These are phyloP conservation scores for Ganoderma meredithae DNA, from an alignment of 1,284 basidiomycete species.

Conservation along the genomic window DNA sequence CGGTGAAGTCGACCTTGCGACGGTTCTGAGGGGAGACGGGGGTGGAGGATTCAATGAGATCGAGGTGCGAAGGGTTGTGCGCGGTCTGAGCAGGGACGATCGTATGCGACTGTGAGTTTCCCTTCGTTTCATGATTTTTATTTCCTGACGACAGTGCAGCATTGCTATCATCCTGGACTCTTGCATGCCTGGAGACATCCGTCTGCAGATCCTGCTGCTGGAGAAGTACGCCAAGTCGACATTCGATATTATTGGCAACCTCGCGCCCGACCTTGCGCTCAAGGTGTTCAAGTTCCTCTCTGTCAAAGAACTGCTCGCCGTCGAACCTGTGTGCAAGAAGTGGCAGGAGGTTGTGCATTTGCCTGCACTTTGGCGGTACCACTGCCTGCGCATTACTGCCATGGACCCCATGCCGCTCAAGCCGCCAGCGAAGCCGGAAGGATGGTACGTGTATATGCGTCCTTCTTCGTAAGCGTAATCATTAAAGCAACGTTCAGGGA, in stretches of 20 bases:
- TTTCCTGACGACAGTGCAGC: conserved; percentile 29
- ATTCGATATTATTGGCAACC: conserved; percentile 80
- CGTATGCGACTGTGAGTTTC: conserved; percentile 73
- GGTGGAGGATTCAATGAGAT: conserved; percentile 69
- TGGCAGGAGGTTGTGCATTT: conserved; percentile 77
- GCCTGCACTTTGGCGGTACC: conserved; percentile 80
- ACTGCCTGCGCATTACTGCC: conserved; percentile 77
- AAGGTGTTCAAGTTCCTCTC: conserved; percentile 71
- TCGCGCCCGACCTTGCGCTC: conserved; percentile 73
- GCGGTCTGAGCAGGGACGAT: conserved; percentile 67
- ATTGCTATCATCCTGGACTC: conserved; percentile 60
- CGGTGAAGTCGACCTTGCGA: conserved; percentile 53
- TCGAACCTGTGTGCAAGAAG: conserved; percentile 73
- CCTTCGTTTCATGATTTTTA: not conserved
- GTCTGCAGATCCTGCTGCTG: conserved; percentile 78
- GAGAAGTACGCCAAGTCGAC: conserved; percentile 84
- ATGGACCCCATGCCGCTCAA: conserved; percentile 76
- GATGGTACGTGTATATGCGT: conserved; percentile 60
- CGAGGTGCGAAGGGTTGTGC: conserved; percentile 69
- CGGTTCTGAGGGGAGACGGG: conserved; percentile 58
- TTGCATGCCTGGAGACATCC: conserved; percentile 80
- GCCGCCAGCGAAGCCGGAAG: conserved; percentile 66
- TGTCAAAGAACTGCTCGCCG: conserved; percentile 69
- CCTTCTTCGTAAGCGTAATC: not conserved
- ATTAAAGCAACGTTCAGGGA: conserved; percentile 54